Percentiles rank a stretch among this genome's conserved stretches.
Evolutionary conservation across 108 stramenopile genomes (phyloP).

Genomic region (Nitzschia palea): DNA sequence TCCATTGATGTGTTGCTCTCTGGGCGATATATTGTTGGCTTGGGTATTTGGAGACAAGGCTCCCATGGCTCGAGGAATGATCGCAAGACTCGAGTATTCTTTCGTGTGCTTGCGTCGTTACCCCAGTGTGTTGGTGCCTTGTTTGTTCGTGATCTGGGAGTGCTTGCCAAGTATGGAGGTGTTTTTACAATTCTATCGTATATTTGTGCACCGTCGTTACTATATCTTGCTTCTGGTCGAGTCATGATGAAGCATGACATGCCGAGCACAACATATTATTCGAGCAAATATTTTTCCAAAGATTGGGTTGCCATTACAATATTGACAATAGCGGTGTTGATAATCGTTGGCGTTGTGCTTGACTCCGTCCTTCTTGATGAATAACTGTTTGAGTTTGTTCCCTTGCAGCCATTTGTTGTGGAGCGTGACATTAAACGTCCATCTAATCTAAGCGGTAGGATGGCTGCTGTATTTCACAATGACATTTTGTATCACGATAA

Average conservation of each 20-base stretch:
- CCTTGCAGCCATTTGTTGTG: too few species aligned
- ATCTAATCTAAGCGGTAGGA: too few species aligned
- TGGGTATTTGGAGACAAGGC: slow-evolving; percentile 5
- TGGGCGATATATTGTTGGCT: slow-evolving; percentile 16
- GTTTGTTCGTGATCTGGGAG: slow-evolving; percentile 4
- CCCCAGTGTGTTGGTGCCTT: slow-evolving; percentile 15
- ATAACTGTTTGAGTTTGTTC: too few species aligned
- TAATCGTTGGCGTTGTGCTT: not conserved
- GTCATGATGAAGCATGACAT: not conserved
- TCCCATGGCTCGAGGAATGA: not conserved
- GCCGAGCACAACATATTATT: not conserved
- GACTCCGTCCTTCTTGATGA: too few species aligned
- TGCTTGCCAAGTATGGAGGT: not conserved
- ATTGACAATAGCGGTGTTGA: not conserved
- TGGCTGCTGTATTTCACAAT: too few species aligned
- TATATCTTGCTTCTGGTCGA: slow-evolving; percentile 6
- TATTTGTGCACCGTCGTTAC: not conserved
- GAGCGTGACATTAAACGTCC: too few species aligned
- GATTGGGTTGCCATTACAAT: not conserved
- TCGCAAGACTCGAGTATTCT: not conserved
- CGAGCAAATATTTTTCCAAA: not conserved
- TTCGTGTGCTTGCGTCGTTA: slow-evolving; percentile 12
- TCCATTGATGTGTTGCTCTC: slow-evolving; percentile 3
- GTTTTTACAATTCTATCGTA: slow-evolving; percentile 7
- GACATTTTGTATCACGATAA: too few species aligned